Base-by-base conservation (phyloP, 2,329 filamentous ascomycete species). In the Cryphonectria parasitica region DNA sequence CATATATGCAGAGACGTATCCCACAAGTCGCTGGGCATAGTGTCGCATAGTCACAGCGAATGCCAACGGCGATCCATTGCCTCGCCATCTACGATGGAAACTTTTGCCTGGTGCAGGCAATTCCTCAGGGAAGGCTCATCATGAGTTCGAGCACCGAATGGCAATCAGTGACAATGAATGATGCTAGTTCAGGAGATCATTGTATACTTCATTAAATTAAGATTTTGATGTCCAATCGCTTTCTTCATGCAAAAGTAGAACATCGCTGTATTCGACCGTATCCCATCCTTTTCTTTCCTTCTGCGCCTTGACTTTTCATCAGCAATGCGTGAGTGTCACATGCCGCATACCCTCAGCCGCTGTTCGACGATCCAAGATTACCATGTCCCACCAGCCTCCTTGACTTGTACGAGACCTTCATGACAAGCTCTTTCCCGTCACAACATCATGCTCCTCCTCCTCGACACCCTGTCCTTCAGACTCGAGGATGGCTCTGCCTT, bases 361-460 rank as follows among this genome's bases (percentile, higher is more conserved):
- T 31, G 17, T 39, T 25, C 34, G 39, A 61, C 54, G 54, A 64
- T 43, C 34, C 70, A 65, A 28, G 60, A 66, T 19, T 58, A 64
- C 61, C 39, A 49, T 49, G 22, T 68, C 19, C 19, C 2, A 3
- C 22, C 45, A 39, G 34, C 4, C 43, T 5, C 43, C 45, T 39
- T 61, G 56, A 63, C 36, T 43, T 34, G 17, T 34, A 17, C n/a
- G 15, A 56, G 52, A 43, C 19, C 17, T 52, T 31, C 13, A n/a
- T 66, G 5, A 64, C 58, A 68, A 67, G 22, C 49, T 86, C 81
- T 88, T 78, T 78, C 25, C 45, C 31, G 66, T 71, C 60, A 72
- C 63, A 89, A 77, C 86, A 89, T 88, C 85, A 88, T 89, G 77
- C 86, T 89, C 75, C 86, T 82, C 74, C 87, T 81, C 75, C 87